Base-by-base conservation (phyloP, 2,329 filamentous ascomycete genomes). In the Xylaria sp. region DNA sequence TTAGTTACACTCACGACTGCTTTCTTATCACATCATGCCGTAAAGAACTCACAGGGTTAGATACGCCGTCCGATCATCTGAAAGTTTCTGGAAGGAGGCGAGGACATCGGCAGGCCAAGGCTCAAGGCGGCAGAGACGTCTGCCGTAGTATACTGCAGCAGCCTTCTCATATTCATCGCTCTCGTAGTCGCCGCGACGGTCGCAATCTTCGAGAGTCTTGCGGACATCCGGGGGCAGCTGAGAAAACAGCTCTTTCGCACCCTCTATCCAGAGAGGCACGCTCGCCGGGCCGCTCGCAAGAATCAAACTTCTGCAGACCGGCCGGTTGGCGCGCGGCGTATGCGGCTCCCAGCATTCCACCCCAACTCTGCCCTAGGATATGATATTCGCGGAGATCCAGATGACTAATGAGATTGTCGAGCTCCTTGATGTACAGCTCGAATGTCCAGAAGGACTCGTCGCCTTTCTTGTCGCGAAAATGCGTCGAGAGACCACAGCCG, bases 401-500 rank as follows among this genome's bases (percentile, higher is more conserved):
- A n/a, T 68, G 39, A 12, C 39, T 31, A 25, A 68, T 31, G 1
- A 68, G 48, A 46, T 60, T 59, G 10, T 68, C 60, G 15, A 68
- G 60, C 20, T 68, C 66, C 13, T 23, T 8, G 23, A 68, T 46
- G 18, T 60, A 64, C 7, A 68, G 54, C 1, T 68, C 60, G 18
- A 68, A 59, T 10, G 59, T 63, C 60, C 46, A 67, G 39, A 67
- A 67, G 1, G 65, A 25, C 1, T 15, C 20, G 5, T 63, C 60
- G 18, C 65, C 65, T 1, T 28, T 18, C 18, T 55, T 63, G 2
- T 67, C 56, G 20, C 25, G 15, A 10, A 63, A 55, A 25, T 46
- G 61, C 0, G 66, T 68, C 3, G 62, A 68, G n/a, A 31, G 62
- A 7, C 66, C 62, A n/a, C 61, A 65, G 10, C 66, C 66, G 3